A percentile compares a stretch with the other conserved stretches of the same genome.
These are phyloP conservation scores for Lecanoromycetidae sp. DNA, from an alignment of 2,329 filamentous ascomycete genomes.

Conservation along the genomic window DNA sequence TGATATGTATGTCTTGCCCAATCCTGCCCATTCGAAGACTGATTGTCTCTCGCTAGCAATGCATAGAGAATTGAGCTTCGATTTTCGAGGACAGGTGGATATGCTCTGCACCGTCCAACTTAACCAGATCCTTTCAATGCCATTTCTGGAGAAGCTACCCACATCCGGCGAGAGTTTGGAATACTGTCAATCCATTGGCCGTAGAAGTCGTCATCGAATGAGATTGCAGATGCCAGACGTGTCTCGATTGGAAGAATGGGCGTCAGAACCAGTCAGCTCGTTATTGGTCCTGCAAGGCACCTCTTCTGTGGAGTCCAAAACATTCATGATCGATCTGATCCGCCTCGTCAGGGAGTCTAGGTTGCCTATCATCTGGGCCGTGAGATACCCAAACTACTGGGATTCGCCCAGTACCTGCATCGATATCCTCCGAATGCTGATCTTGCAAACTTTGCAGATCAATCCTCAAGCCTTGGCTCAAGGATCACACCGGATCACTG, in stretches of 20 bases:
- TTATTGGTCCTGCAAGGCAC: constrained; percentile 8
- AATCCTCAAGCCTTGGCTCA: not conserved
- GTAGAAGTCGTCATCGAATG: constrained; percentile 6
- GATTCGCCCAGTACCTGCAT: not conserved
- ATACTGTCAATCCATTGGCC: constrained; percentile 12
- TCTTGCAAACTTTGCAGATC: constrained; percentile 13
- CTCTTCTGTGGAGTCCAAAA: constrained; percentile 3
- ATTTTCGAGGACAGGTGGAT: constrained; percentile 5
- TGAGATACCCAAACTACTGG: constrained; percentile 14
- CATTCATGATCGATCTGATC: constrained; percentile 15
- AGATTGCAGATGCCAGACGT: constrained; percentile 9
- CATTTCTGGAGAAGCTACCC: constrained; percentile 8
- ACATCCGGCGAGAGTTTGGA: constrained; percentile 13
- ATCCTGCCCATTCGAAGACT: too few species aligned
- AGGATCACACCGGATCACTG: constrained; percentile 5
- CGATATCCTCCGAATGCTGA: constrained; percentile 12
- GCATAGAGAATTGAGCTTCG: constrained; percentile 12
- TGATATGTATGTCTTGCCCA: constrained; percentile 2
- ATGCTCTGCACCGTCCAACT: constrained; percentile 10
- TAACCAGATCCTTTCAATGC: constrained; percentile 13
- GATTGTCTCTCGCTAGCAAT: not conserved
- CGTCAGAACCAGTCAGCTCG: not conserved
- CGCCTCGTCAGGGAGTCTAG: constrained; percentile 6
- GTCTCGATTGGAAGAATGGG: constrained; percentile 5
- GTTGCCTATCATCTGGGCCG: constrained; percentile 13